Percentiles rank a stretch among this genome's conserved stretches.
Evolutionary conservation across 2,329 filamentous ascomycete genomes (phyloP).

Genomic region (Aspergillus candidus): DNA sequence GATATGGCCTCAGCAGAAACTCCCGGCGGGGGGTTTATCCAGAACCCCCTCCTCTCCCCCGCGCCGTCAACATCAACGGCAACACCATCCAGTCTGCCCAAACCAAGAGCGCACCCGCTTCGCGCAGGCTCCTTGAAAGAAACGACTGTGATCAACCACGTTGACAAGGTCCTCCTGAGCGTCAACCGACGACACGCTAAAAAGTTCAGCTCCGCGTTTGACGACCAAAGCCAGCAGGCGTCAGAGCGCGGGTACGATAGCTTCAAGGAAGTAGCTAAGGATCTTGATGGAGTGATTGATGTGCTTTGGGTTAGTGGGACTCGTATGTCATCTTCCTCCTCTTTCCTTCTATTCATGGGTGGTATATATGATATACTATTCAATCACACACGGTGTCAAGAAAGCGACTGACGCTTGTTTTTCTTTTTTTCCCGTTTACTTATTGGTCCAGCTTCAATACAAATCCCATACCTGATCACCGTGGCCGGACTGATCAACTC

Average conservation of each 20-base stretch:
- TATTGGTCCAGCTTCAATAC: conserved; percentile 57
- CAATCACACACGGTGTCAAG: no score
- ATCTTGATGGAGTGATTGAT: conserved; percentile 69
- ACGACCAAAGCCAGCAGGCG: conserved; percentile 21
- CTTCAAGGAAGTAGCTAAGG: conserved; percentile 65
- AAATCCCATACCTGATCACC: conserved; percentile 77
- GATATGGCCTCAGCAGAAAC: conserved; percentile 10
- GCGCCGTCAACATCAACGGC: conserved; percentile 41
- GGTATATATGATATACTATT: conserved; percentile 32
- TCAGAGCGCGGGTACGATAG: conserved; percentile 49
- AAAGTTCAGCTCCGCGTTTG: conserved; percentile 37
- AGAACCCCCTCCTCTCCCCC: conserved; percentile 38
- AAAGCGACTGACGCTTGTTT: not conserved
- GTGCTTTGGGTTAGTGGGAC: conserved; percentile 83
- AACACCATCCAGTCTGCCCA: conserved; percentile 42
- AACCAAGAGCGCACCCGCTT: conserved; percentile 48
- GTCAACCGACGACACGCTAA: conserved; percentile 51
- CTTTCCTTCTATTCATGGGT: not conserved
- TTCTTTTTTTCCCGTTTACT: not conserved
- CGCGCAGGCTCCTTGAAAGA: conserved; percentile 54
- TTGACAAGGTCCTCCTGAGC: conserved; percentile 48
- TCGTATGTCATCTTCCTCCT: conserved; percentile 51
- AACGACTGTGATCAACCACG: conserved; percentile 50
- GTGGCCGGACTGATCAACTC: conserved; percentile 66
- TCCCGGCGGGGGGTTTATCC: conserved; percentile 38